Base-by-base conservation (phyloP, 495 filamentous ascomycete genomes). In the Xylaria palmicola region DNA sequence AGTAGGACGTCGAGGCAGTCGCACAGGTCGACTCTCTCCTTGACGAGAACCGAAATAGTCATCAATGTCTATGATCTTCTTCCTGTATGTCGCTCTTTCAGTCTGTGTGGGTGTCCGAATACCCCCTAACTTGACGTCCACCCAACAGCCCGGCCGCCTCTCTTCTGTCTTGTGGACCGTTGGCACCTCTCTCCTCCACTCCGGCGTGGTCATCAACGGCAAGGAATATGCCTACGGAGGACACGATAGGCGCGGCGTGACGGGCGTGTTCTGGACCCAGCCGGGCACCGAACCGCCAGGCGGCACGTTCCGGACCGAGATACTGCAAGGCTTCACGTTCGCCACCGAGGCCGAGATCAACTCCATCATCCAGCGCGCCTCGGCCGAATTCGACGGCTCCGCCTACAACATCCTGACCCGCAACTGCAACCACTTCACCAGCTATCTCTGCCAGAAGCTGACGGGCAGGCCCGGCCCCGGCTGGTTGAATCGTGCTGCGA, bases 351-450 rank as follows among this genome's bases (percentile, higher is more conserved):
- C 76, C 44, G 88, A 92, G 71, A 87, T 92, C 62, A 85, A 90
- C 27, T 65, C 74, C 22, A 85, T 88, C 40, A 81, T 93, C 13
- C 79, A 78, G 62, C 81, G 85, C 66, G 86, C 84, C 6, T 86
- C 85, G 0, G 80, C 86, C 30, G 78, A 83, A 59, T 93, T 91
- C 64, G 77, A 81, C 26, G 90, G 90, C 15, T 84, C 85, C 1
- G 75, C 78, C 10, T 93, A 93, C 70, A 91, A 91, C 63, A 78
- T 93, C 6, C 79, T 93, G 26, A 89, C 85, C 22, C 83, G 83
- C 47, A 93, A 93, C 68, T 93, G 90, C 77, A 92, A 93, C 65
- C 90, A 92, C 66, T 92, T 92, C 72, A 90, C 90, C 9, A 81
- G 80, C 26, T 78, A 87, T 50, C 80, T 93, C 29, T 90, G 86